phyloP scores from a whole-genome alignment of 2,329 filamentous ascomycete genomes.

The Delphinella strobiligena region DNA sequence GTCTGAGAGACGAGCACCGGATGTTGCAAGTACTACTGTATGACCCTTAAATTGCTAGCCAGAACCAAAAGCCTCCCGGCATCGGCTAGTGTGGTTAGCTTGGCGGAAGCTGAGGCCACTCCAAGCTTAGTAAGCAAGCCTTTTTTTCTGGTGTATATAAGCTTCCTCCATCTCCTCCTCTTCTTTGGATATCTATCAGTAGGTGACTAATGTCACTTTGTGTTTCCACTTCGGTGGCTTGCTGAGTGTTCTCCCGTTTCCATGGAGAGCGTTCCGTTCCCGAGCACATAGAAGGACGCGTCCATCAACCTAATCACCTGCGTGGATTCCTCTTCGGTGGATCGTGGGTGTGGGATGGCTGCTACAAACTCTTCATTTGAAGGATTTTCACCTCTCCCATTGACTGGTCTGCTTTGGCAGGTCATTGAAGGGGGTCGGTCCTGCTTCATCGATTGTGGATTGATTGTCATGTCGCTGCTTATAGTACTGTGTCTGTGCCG shows the following conservation, averaged over 20 bases:
- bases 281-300: slow-evolving; percentile 28
- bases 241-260: slow-evolving; percentile 26
- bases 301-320: slow-evolving; percentile 30
- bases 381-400: slow-evolving; percentile 1
- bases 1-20: too few species aligned
- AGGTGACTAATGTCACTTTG: slow-evolving; percentile 19
- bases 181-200: slow-evolving; percentile 12
- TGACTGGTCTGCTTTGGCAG: background rate
- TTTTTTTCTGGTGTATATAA: slow-evolving; percentile 4
- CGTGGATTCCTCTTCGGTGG: slow-evolving; percentile 20
- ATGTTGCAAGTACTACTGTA: too few species aligned
- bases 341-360: slow-evolving; percentile 32
- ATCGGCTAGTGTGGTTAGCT: too few species aligned
- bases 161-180: slow-evolving; percentile 2
- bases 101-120: too few species aligned
- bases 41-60: too few species aligned
- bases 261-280: slow-evolving; percentile 32
- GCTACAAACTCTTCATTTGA: slow-evolving; percentile 16
- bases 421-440: background rate
- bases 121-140: background rate
- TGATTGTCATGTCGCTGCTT: slow-evolving; percentile 1
- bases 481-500: background rate
- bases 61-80: too few species aligned
- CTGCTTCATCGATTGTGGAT: slow-evolving; percentile 4
- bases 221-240: slow-evolving; percentile 29